Evolutionary conservation across 2,329 filamentous ascomycete species (phyloP), one percentile per base, ranked within the genome.

Genomic region (Scortechinia acanthostroma): DNA sequence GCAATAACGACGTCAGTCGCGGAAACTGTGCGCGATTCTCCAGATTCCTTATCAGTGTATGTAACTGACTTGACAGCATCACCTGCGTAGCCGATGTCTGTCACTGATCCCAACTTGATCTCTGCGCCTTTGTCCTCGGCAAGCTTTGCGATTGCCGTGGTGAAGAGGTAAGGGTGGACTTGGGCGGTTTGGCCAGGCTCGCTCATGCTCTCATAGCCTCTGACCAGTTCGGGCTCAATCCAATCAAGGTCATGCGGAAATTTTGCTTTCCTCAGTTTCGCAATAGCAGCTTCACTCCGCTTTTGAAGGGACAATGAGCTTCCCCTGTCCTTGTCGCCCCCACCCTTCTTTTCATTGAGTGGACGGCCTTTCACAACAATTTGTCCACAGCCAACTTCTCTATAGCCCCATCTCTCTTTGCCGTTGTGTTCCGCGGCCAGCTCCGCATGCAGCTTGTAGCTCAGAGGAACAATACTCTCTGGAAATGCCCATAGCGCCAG

Each of bases 401-500:
- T 75, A 57, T 97, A 97, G 0, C 91, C 93, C 91, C 93, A 98
- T 61, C 76, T 70, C 46, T 83, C 71, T 21, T 76, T 77, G 2
- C 93, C 93, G 50, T 77, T 75, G 58, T 97, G 88, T 61, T 95
- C 84, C 3, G 80, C 76, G n/a, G 91, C 87, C 13, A 98, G 73
- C 56, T 95, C 80, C 23, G 80, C 77, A 57, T 97, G 93, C 15
- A 97, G 71, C 42, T 74, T 76, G 64, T 90, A 97, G 47, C 88
- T 94, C 35, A 97, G 70, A 1, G 88, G 88, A 0, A 96, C 91
- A 30, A 97, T 80, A 55, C 78, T 84, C 47, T 71, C 72, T 0
- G 93, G 93, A 58, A 95, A 96, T 1, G 91, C 93, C 90, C 91
- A 97, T 15, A 91, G 71, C 1, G 84, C 93, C 19, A 98, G 74